Evolutionary conservation across 2,329 filamentous ascomycete genomes (phyloP).

Genomic region (Phoma sp.): DNA sequence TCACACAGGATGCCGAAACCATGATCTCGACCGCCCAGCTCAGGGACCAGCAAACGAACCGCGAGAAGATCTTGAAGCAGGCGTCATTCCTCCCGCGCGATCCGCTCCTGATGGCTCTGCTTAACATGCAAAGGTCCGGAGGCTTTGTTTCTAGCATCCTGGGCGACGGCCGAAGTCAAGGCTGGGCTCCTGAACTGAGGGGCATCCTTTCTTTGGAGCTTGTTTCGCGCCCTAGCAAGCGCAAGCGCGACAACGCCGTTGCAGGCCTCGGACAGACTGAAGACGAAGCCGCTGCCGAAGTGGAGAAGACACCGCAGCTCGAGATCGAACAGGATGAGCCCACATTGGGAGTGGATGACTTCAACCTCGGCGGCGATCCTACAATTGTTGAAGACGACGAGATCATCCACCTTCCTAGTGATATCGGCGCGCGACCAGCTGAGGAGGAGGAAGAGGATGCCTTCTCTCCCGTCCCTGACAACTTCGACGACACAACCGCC

Average conservation of each 20-base stretch:
- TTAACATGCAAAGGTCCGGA: slow-evolving; percentile 90
- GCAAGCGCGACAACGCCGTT: slow-evolving; percentile 89
- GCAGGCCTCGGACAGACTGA: slow-evolving; percentile 77
- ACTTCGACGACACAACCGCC: slow-evolving; percentile 79
- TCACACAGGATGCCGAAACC: slow-evolving; percentile 81
- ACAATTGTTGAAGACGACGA: slow-evolving; percentile 37
- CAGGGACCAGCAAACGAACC: slow-evolving; percentile 84
- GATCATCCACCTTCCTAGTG: slow-evolving; percentile 37
- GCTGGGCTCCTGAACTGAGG: slow-evolving; percentile 90
- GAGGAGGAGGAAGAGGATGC: slow-evolving; percentile 39
- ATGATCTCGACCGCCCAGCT: slow-evolving; percentile 79
- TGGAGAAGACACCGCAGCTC: slow-evolving; percentile 72
- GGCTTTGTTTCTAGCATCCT: slow-evolving; percentile 89
- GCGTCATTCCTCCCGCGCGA: slow-evolving; percentile 86
- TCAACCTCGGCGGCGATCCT: slow-evolving; percentile 50
- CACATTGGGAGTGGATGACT: slow-evolving; percentile 51
- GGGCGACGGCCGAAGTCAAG: slow-evolving; percentile 76
- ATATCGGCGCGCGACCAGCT: slow-evolving; percentile 32
- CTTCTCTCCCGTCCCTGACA: slow-evolving; percentile 53
- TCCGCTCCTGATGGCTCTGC: slow-evolving; percentile 81
- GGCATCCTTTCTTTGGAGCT: slow-evolving; percentile 90
- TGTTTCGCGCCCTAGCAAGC: slow-evolving; percentile 78
- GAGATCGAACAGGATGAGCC: slow-evolving; percentile 61
- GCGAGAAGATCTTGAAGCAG: slow-evolving; percentile 83
- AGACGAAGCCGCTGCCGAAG: slow-evolving; percentile 57